phyloP scores from a whole-genome alignment of 805 yeast species.

The Clavispora santaluciae region DNA sequence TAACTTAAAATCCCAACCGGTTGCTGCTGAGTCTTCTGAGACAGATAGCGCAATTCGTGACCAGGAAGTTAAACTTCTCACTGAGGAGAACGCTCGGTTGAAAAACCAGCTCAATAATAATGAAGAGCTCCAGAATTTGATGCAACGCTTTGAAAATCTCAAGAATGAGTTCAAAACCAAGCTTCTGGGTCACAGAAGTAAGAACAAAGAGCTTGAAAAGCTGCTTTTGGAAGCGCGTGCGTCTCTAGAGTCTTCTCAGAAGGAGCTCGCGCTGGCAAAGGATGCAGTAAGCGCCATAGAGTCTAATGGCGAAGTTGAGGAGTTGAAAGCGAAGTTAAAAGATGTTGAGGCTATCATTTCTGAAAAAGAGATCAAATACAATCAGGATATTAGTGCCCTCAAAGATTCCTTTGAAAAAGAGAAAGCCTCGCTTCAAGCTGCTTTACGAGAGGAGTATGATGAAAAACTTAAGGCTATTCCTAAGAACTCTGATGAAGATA shows the following conservation, averaged over 20 bases:
- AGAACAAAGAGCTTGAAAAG: slow-evolving; percentile 23
- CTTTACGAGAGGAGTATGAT: slow-evolving; percentile 18
- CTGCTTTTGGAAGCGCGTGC: slow-evolving; percentile 9
- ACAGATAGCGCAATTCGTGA: slow-evolving; percentile 44
- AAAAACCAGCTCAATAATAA: slow-evolving; percentile 27
- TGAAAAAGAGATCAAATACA: slow-evolving; percentile 8
- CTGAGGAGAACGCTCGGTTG: slow-evolving; percentile 58
- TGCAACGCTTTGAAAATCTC: slow-evolving; percentile 27
- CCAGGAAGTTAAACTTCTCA: slow-evolving; percentile 42
- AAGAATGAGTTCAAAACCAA: slow-evolving; percentile 24
- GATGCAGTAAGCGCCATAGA: slow-evolving; percentile 7
- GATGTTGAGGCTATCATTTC: neutral
- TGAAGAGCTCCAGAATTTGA: slow-evolving; percentile 25
- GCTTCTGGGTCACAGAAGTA: slow-evolving; percentile 22
- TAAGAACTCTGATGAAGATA: slow-evolving; percentile 24
- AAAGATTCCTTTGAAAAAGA: slow-evolving; percentile 17
- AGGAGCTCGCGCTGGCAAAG: neutral
- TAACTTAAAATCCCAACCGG: slow-evolving; percentile 41
- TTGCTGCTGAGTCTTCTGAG: slow-evolving; percentile 19
- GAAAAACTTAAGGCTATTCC: slow-evolving; percentile 25
- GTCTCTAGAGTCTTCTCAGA: slow-evolving; percentile 3
- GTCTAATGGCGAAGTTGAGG: slow-evolving; percentile 19
- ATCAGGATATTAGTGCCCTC: slow-evolving; percentile 9
- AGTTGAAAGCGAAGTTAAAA: slow-evolving; percentile 5
- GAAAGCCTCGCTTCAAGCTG: slow-evolving; percentile 12